phyloP scores from a whole-genome alignment of 2,329 filamentous ascomycete genomes.

The Alternaria sp. region DNA sequence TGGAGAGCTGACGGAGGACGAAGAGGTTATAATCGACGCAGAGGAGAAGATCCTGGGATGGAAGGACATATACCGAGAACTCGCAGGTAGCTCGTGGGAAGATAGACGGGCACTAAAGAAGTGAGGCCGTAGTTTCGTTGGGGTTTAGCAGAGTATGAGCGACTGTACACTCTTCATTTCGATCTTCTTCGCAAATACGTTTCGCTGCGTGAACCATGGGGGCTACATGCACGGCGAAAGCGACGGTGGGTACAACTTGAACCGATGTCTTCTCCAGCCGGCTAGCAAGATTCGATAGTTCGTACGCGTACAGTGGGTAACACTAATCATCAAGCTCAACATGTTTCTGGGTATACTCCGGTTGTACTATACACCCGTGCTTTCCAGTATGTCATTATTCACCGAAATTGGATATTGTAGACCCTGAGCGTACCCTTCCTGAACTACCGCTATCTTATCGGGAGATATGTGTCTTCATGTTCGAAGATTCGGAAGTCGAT shows the following conservation, averaged over 20 bases:
- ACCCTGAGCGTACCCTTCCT: background rate
- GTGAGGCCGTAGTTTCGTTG: background rate
- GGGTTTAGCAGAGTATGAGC: background rate
- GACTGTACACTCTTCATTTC: background rate
- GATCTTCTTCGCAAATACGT: background rate
- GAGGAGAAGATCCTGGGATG: background rate
- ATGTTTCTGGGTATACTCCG: background rate
- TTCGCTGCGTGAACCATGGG: background rate
- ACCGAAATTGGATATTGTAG: background rate
- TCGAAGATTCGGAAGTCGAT: background rate
- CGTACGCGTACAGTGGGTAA: background rate
- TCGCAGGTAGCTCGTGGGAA: background rate
- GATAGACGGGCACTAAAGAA: background rate
- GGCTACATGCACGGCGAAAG: background rate
- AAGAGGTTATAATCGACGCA: background rate
- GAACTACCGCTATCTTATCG: background rate
- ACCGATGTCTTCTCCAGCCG: background rate
- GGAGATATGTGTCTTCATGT: background rate
- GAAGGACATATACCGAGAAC: background rate
- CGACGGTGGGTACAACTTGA: background rate
- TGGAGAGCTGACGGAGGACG: background rate
- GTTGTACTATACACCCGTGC: background rate
- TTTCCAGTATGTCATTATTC: background rate
- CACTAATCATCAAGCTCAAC: background rate
- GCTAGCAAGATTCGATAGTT: background rate